Evolutionary conservation across 106 monocot genomes (phyloP).

Genomic region (Acanthochlamys bracteata): DNA sequence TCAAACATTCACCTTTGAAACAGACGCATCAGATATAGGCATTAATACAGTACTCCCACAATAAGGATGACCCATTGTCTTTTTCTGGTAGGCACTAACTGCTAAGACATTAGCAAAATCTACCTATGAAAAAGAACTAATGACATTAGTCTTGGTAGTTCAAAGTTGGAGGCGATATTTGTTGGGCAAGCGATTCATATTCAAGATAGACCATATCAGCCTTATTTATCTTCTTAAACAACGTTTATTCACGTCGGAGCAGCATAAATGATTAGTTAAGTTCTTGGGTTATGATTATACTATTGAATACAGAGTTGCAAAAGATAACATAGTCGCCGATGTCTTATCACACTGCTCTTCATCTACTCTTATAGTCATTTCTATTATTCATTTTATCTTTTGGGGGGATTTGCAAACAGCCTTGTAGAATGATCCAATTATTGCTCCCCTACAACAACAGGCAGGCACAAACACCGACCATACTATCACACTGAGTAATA

Average conservation of each 20-base stretch:
- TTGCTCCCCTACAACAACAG: too few species aligned
- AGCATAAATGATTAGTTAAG: not conserved
- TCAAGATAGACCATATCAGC: not conserved
- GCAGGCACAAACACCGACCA: too few species aligned
- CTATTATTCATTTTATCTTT: not conserved
- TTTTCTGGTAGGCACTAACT: not conserved
- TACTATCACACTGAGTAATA: not conserved
- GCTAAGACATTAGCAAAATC: not conserved
- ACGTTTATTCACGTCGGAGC: not conserved
- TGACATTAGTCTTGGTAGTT: not conserved
- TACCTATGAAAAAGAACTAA: not conserved
- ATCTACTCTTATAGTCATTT: not conserved
- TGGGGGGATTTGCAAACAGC: not conserved
- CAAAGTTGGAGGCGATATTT: not conserved
- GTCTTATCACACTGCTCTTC: not conserved
- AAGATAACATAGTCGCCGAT: not conserved
- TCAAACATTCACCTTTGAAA: not conserved
- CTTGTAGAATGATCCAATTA: not conserved
- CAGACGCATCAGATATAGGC: not conserved
- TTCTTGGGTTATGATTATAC: conserved; percentile 1
- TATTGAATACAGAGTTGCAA: not conserved
- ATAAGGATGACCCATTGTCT: not conserved
- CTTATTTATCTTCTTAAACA: not conserved
- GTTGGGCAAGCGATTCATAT: not conserved
- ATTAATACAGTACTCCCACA: not conserved